Conservation (phyloP, 2,329 filamentous ascomycete species). For the Colletotrichum tamarilloi region DNA sequence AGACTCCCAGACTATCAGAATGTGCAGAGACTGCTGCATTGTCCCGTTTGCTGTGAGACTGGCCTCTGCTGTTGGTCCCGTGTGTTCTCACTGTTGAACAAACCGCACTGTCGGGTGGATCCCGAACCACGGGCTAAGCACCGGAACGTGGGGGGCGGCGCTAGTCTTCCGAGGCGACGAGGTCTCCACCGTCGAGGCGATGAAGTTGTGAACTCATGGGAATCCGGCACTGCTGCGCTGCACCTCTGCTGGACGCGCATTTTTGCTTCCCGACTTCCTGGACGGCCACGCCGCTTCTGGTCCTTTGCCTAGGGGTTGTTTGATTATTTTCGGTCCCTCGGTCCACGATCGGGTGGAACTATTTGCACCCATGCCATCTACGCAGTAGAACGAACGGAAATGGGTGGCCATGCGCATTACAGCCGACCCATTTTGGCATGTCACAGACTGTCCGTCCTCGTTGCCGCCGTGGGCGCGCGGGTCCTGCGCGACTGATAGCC, state of each 20-base stretch:
- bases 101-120: background rate
- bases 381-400: background rate
- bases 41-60: too few relatives aligned
- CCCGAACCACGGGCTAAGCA: background rate
- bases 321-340: background rate
- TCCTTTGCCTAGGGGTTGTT: background rate
- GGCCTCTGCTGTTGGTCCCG: too few relatives aligned
- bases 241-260: background rate
- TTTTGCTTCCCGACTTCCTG: background rate
- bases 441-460: background rate
- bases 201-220: background rate
- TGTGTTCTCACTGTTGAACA: background rate
- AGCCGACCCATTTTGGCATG: too few relatives aligned
- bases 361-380: background rate
- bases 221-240: background rate
- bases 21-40: too few relatives aligned
- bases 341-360: background rate
- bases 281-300: constrained; percentile 11
- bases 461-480: background rate
- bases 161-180: background rate
- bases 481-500: background rate
- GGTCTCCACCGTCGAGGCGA: background rate
- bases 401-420: background rate
- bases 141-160: constrained; percentile 15
- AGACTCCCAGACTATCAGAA: too few relatives aligned